These are phyloP conservation scores for Trypanosoma mega DNA, from an alignment of 208 protist species.

Conservation along the genomic window DNA sequence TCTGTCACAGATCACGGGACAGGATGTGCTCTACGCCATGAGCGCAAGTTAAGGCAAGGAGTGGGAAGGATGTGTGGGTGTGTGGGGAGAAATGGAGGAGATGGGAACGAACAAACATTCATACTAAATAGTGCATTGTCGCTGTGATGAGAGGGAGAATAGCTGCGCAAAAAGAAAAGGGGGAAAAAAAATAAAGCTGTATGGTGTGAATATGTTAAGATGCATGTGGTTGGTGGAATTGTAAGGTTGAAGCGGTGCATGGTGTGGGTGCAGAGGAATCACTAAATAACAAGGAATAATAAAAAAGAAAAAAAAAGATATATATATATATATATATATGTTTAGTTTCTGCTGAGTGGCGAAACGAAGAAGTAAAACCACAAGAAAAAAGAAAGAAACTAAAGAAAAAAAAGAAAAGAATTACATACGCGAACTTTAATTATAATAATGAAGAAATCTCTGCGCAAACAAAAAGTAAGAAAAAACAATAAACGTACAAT, in stretches of 20 bases:
- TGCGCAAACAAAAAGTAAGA: neutral
- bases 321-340: too few relatives aligned
- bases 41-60: slow-evolving; percentile 18
- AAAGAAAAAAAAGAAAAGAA: slow-evolving; percentile 1
- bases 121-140: slow-evolving; percentile 19
- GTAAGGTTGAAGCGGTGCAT: too few relatives aligned
- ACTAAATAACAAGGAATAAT: too few relatives aligned
- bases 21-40: slow-evolving; percentile 90
- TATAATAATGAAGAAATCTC: neutral
- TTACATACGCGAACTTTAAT: slow-evolving; percentile 2
- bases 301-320: too few relatives aligned
- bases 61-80: neutral
- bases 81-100: too few relatives aligned
- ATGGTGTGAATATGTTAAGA: too few relatives aligned
- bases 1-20: slow-evolving; percentile 83
- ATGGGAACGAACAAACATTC: neutral
- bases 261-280: too few relatives aligned
- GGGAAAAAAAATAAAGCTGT: too few relatives aligned
- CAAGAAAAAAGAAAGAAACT: neutral
- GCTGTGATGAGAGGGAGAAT: too few relatives aligned
- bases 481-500: neutral
- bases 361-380: neutral
- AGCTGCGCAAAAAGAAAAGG: too few relatives aligned
- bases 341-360: too few relatives aligned
- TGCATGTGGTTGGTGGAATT: too few relatives aligned